Evolutionary conservation across 768 basidiomycete genomes (phyloP), one percentile per base, ranked within the genome.

Genomic region (Cystobasidium onofrii): DNA sequence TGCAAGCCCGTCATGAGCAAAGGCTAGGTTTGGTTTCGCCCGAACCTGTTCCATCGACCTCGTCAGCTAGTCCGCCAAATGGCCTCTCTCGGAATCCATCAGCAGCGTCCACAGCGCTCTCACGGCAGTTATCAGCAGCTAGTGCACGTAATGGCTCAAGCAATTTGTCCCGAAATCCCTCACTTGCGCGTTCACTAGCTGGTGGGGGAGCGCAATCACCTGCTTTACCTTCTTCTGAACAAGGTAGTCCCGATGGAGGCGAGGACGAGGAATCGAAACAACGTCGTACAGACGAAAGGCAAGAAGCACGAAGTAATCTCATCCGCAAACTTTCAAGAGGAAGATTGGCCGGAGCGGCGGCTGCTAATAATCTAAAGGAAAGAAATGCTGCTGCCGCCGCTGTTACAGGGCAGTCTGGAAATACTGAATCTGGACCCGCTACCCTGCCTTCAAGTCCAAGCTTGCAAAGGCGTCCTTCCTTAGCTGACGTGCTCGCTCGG

Each of bases 261-360:
- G 18, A n/a, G 1, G 33, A 39, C 23, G 29, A 33, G 33, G 64
- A 69, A 13, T 43, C 15, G 43, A 46, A 54, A 39, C n/a, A 34
- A 20, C 46, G 27, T 7, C 33, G 43, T 34, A n/a, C 13, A 18
- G 25, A 50, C 18, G 73, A 74, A 39, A 41, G 78, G 1, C 67
- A 57, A 34, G 76, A 75, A 25, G 78, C 78, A 9, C 52, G 78
- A n/a, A 63, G 72, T 13, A 79, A 79, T 72, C 52, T 79, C 25
- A 79, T 79, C 64, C 73, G 78, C 27, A 79, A 79, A 44, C 61
- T 79, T 1, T 76, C 75, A 17, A 75, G 74, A 27, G 25, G 78
- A 7, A 34, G 76, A 15, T 50, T 78, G 27, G 77, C 33, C 17
- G 46, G 44, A 20, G 31, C 17, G 10, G 23, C 52, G 4, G n/a